Percentiles rank a stretch among this genome's conserved stretches.
phyloP scores from a whole-genome alignment of 371 early-diverging fungal species.

The Actinomortierella wolfii region DNA sequence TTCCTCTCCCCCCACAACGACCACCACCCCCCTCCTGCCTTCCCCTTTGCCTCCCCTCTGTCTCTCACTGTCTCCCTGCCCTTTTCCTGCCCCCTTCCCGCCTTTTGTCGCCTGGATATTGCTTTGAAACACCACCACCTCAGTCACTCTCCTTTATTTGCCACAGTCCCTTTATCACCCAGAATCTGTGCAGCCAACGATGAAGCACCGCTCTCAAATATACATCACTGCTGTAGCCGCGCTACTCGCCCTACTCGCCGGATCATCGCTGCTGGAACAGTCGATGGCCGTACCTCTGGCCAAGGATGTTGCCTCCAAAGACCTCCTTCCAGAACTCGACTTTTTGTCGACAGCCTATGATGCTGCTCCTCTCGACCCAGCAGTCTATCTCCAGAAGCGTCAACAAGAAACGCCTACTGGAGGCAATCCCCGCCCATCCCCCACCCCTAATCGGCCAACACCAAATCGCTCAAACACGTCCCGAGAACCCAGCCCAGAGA shows the following conservation, averaged over 20 bases:
- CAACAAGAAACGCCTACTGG: background rate
- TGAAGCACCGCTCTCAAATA: background rate
- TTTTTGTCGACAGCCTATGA: conserved; percentile 6
- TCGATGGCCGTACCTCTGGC: too few relatives aligned
- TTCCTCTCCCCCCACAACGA: too few relatives aligned
- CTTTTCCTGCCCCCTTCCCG: conserved; percentile 8
- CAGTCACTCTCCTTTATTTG: background rate
- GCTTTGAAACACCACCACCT: background rate
- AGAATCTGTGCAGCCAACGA: background rate
- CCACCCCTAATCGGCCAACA: background rate
- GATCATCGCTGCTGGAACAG: background rate
- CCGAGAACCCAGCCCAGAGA: too few relatives aligned
- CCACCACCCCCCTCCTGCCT: background rate
- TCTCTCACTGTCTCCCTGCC: background rate
- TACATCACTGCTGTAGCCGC: background rate
- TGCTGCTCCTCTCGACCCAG: conserved; percentile 13
- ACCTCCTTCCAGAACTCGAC: background rate
- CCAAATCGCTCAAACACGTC: too few relatives aligned
- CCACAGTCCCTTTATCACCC: background rate
- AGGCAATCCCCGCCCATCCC: background rate
- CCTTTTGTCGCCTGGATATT: conserved; percentile 12
- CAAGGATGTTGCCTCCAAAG: too few relatives aligned
- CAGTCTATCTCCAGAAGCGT: too few relatives aligned
- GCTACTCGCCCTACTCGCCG: conserved; percentile 7
- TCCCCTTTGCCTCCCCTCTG: background rate